These are phyloP conservation scores for Capsaspora owczarzaki DNA, from an alignment of 78 protist genomes.

Conservation along the genomic window DNA sequence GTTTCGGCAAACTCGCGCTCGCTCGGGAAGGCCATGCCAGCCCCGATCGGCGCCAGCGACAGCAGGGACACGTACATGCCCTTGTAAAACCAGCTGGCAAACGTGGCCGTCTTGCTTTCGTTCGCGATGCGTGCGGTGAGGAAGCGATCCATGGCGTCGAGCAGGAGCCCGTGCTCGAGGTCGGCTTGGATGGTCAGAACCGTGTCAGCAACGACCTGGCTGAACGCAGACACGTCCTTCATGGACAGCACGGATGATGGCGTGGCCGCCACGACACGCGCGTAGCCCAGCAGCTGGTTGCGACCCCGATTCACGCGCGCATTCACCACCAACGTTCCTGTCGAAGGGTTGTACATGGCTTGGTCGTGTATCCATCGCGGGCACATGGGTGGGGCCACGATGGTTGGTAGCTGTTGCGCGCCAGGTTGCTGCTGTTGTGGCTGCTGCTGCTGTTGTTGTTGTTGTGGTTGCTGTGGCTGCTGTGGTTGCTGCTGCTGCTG, in stretches of 20 bases:
- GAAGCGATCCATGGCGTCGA: not conserved
- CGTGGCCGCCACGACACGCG: no score
- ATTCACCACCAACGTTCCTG: no score
- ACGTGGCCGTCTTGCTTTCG: not conserved
- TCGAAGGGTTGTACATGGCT: no score
- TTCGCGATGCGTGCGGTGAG: not conserved
- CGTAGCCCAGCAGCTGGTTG: no score
- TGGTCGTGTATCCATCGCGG: no score
- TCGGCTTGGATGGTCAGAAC: not conserved
- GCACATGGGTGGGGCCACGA: no score
- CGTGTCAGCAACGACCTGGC: not conserved
- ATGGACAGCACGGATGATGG: not conserved
- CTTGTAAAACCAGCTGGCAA: not conserved
- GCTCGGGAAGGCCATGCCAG: not conserved
- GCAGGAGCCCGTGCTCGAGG: not conserved
- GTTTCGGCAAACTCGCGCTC: not conserved
- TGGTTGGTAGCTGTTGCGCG: no score
- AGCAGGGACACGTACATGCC: not conserved
- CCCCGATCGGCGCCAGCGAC: not conserved
- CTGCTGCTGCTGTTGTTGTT: no score
- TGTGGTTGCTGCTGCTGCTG: no score
- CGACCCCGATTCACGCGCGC: no score
- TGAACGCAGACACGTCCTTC: not conserved
- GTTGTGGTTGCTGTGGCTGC: no score
- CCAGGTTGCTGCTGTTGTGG: no score